phyloP scores from a whole-genome alignment of 441 rosid species.

The Capsella rubella region DNA sequence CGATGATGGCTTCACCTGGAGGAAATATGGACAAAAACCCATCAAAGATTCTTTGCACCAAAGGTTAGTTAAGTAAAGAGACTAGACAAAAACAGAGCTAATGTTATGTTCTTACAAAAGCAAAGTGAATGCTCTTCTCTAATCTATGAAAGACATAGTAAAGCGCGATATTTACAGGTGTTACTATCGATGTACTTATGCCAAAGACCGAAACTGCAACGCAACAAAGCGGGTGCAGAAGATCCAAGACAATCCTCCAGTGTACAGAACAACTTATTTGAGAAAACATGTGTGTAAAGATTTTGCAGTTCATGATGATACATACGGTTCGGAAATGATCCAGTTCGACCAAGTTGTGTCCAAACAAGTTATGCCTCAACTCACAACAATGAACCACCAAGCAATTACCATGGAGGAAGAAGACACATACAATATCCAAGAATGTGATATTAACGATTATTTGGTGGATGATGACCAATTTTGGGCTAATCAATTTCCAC shows the following conservation, averaged over 20 bases:
- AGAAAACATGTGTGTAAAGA: not conserved
- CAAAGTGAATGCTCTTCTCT: not conserved
- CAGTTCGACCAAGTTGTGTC: not conserved
- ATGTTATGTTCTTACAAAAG: not conserved
- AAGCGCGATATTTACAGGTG: not conserved
- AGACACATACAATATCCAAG: constrained; percentile 4
- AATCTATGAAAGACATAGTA: not conserved
- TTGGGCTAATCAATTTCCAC: not conserved
- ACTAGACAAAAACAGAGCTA: not conserved
- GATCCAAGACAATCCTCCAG: constrained; percentile 11
- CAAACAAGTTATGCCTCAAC: not conserved
- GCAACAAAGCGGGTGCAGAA: constrained; percentile 37
- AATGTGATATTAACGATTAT: not conserved
- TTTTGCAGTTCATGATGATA: constrained; percentile 8
- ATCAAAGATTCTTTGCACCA: constrained; percentile 27
- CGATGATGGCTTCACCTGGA: constrained; percentile 21
- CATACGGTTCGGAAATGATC: constrained; percentile 20
- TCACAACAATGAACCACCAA: not conserved
- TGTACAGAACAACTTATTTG: constrained; percentile 21
- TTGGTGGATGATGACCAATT: not conserved
- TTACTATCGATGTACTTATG: constrained; percentile 32
- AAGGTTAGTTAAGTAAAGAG: not conserved
- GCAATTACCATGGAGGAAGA: not conserved
- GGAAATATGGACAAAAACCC: constrained; percentile 39
- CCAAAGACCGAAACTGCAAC: constrained; percentile 31